A percentile compares a stretch with the other conserved stretches of the same genome.
These are phyloP conservation scores for Naganishia cerealis DNA, from an alignment of 1,284 basidiomycete species.

Conservation along the genomic window DNA sequence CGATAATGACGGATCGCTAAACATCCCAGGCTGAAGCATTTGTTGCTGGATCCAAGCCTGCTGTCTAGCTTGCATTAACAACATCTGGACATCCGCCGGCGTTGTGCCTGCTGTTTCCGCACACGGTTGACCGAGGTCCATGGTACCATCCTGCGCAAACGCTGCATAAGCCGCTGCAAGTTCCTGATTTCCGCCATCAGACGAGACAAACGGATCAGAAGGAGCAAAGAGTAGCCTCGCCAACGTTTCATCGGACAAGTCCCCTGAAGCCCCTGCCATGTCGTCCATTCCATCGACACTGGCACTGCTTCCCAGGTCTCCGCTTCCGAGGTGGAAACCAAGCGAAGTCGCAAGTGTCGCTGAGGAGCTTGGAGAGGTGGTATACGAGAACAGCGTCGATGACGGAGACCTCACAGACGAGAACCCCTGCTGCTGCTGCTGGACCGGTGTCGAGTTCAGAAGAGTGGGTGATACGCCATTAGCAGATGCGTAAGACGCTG, in stretches of 20 bases:
- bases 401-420: background rate
- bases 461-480: too few relatives aligned
- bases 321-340: background rate
- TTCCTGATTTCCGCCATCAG: background rate
- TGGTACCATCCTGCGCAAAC: background rate
- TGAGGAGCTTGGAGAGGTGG: background rate
- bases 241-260: background rate
- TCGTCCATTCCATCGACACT: too few relatives aligned
- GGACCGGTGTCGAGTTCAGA: too few relatives aligned
- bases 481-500: too few relatives aligned
- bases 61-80: too few relatives aligned
- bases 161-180: background rate
- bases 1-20: background rate
- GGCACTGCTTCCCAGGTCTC: background rate
- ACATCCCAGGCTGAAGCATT: background rate
- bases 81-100: too few relatives aligned
- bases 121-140: too few relatives aligned
- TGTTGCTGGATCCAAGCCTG: background rate
- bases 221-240: background rate
- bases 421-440: too few relatives aligned
- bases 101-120: background rate
- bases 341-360: background rate
- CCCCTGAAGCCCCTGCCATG: background rate
- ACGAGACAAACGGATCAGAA: background rate
- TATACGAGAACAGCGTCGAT: background rate